These are phyloP conservation scores for Pilasporangium apinafurcum DNA, from an alignment of 352 stramenopile species.

Conservation along the genomic window DNA sequence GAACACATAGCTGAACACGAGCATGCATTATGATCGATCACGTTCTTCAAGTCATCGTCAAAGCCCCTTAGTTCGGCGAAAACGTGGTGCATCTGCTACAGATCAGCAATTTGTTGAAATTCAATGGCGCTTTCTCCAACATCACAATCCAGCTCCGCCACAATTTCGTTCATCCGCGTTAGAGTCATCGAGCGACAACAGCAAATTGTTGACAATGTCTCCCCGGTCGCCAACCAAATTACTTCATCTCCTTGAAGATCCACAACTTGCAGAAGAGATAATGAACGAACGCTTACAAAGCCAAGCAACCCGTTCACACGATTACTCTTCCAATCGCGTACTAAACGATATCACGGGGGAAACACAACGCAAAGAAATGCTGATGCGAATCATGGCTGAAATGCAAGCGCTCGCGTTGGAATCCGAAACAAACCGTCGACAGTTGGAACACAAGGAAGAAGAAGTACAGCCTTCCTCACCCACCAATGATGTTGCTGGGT, in stretches of 20 bases:
- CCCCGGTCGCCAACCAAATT: conserved; percentile 2
- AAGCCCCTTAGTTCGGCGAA: conserved; percentile 21
- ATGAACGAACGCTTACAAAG: no score
- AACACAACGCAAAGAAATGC: conserved; percentile 51
- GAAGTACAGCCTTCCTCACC: no score
- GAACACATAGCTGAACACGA: neutral
- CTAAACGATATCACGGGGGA: conserved; percentile 52
- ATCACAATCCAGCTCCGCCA: conserved; percentile 19
- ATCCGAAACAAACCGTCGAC: neutral
- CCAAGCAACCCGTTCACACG: no score
- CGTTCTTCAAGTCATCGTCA: conserved; percentile 8
- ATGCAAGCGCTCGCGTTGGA: conserved; percentile 45
- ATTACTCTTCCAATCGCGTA: conserved; percentile 8
- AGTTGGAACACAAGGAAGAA: no score
- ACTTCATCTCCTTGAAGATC: conserved; percentile 4
- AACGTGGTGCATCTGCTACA: conserved; percentile 13
- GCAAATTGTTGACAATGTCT: no score
- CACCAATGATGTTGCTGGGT: no score
- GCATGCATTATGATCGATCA: conserved; percentile 9
- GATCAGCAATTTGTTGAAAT: conserved; percentile 31
- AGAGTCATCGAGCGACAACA: neutral
- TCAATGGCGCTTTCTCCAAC: conserved; percentile 50
- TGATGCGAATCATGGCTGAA: conserved; percentile 56
- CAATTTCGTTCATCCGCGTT: neutral
- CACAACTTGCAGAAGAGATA: conserved; percentile 9